These are phyloP conservation scores for Borovskyia barvae DNA, from an alignment of 208 protist genomes.

Conservation along the genomic window DNA sequence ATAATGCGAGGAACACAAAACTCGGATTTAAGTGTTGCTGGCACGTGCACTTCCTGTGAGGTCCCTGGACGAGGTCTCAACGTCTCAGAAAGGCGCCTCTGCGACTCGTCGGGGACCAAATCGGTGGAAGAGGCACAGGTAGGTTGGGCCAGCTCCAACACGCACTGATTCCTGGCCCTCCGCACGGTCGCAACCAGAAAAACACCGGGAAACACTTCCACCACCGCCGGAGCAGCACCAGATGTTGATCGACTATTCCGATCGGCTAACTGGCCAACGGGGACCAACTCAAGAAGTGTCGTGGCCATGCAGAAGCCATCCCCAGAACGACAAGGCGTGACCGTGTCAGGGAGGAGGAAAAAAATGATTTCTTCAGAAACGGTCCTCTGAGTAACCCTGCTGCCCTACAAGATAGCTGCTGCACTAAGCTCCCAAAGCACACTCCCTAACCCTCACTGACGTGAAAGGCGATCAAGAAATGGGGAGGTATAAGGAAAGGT, in stretches of 20 bases:
- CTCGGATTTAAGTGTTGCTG: conserved; percentile 15
- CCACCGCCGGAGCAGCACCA: conserved; percentile 13
- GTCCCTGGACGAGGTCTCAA: not conserved
- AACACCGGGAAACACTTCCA: conserved; percentile 47
- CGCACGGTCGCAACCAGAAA: conserved; percentile 61
- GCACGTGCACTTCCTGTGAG: not conserved
- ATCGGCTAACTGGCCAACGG: no score
- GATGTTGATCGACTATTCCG: no score
- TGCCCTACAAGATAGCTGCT: no score
- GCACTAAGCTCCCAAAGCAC: no score
- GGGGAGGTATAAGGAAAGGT: no score
- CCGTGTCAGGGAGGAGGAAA: not conserved
- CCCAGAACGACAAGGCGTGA: not conserved
- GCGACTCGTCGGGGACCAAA: not conserved
- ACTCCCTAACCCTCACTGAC: no score
- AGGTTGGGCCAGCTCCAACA: conserved; percentile 48
- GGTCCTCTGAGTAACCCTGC: no score
- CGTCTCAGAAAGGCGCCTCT: conserved; percentile 1
- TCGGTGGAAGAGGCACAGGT: not conserved
- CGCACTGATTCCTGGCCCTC: conserved; percentile 42
- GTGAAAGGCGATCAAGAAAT: no score
- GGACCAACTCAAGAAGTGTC: conserved; percentile 12
- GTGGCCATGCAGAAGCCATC: conserved; percentile 8
- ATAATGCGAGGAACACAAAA: conserved; percentile 59
- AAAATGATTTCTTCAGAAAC: no score